Evolutionary conservation across 352 stramenopile genomes (phyloP).

Genomic region (Phytophthora colocasiae): DNA sequence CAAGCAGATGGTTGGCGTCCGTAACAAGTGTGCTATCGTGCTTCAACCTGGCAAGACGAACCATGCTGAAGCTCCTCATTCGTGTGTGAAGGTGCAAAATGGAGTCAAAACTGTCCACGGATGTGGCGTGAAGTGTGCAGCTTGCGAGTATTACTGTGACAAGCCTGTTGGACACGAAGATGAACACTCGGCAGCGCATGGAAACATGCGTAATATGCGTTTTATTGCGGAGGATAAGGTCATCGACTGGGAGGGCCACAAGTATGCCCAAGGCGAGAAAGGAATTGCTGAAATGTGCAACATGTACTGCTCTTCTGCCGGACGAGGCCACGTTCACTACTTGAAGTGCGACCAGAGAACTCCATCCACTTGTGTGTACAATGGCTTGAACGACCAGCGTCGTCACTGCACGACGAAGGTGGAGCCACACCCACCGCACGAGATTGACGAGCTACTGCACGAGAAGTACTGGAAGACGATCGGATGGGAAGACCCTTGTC

Average conservation of each 20-base stretch:
- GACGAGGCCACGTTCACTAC: constrained; percentile 56
- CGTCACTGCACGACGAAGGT: constrained; percentile 42
- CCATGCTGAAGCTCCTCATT: constrained; percentile 30
- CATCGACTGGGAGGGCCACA: constrained; percentile 33
- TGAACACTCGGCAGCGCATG: constrained; percentile 47
- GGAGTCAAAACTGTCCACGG: constrained; percentile 32
- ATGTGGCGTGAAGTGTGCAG: constrained; percentile 37
- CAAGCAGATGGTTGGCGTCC: constrained; percentile 46
- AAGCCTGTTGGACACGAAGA: constrained; percentile 44
- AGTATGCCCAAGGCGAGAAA: constrained; percentile 43
- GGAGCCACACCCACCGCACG: constrained; percentile 20
- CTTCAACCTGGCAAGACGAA: constrained; percentile 26
- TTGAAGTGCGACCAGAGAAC: constrained; percentile 39
- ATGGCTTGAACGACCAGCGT: constrained; percentile 31
- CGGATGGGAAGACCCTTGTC: constrained; percentile 59
- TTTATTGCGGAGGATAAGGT: constrained; percentile 40
- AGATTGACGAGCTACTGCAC: constrained; percentile 58
- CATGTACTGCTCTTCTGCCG: constrained; percentile 52
- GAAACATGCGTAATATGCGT: constrained; percentile 60
- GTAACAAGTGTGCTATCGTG: constrained; percentile 40
- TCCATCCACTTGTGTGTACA: constrained; percentile 38
- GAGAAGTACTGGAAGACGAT: constrained; percentile 57
- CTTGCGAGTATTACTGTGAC: constrained; percentile 57
- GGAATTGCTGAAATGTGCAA: constrained; percentile 61
- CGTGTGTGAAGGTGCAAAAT: constrained; percentile 30